Base-by-base conservation (phyloP, 2,329 filamentous ascomycete species). In the Fusarium solani-melongenae region DNA sequence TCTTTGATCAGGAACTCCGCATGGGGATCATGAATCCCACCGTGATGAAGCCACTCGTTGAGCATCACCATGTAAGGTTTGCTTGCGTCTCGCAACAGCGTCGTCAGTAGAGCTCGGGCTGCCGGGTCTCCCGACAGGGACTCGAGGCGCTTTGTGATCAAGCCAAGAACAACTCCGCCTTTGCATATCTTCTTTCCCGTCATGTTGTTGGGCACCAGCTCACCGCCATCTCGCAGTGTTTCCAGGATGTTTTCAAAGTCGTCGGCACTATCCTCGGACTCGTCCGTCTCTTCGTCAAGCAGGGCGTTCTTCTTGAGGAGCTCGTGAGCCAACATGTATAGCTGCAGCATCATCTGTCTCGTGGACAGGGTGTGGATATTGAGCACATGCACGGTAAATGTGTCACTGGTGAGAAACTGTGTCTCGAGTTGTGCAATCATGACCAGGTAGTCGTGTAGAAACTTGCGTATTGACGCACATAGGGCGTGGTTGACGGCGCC, bases 41-140 rank as follows among this genome's bases (percentile, higher is more conserved):
- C 96, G 79, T 97, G 96, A 79, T 99, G 96, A 17, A 99, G 86
- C 96, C 96, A 99, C 81, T 98, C 96, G 79, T 99, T 99, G 69
- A 99, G 86, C 96, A 99, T 99, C 46, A 90, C 89, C 95, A 98
- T 98, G 81, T 99, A 99, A 0, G 96, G 96, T 64, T 93, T 90
- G 78, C 95, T 98, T 1, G 96, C 93, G 82, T 98, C 96, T 64
- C 94, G 89, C 46, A 99, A 83, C 31, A 99, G 84, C 4, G 92
- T 92, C 12, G 94, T 96, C 12, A 99, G 87, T 22, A 99, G 84
- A 27, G 92, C 90, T 71, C 94, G 90, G 22, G 96, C 95, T 1
- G 94, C 93, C 5, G 96, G 96, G 79, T 99, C 96, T 53, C 96
- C 96, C 2, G 96, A 96, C 90, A 98, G 96, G 15, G 93, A 92